Evolutionary conservation across 1,284 basidiomycete species (phyloP).

Genomic region (Ganoderma leucocontextum): DNA sequence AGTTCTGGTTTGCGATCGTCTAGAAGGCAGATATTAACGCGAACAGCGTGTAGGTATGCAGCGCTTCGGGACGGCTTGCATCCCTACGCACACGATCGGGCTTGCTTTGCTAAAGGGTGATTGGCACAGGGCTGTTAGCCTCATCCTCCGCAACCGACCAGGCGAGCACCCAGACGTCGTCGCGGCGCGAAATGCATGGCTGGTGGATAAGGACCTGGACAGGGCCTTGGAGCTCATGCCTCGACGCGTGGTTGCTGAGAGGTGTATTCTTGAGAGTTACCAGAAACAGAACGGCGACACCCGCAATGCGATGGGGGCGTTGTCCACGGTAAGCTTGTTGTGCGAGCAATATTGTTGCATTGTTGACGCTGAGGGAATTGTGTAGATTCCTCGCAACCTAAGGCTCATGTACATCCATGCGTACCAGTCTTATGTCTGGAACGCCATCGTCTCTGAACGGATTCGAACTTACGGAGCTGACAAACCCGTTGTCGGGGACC

Average conservation of each 20-base stretch:
- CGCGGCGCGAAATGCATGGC: conserved; percentile 83
- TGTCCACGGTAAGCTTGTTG: conserved; percentile 73
- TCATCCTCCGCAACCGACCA: conserved; percentile 83
- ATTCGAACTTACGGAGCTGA: conserved; percentile 82
- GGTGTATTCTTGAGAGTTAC: conserved; percentile 91
- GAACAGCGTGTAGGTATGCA: conserved; percentile 82
- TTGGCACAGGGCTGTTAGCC: conserved; percentile 88
- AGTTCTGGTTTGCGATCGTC: conserved; percentile 9
- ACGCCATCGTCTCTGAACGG: conserved; percentile 93
- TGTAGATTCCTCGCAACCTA: conserved; percentile 92
- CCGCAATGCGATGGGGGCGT: conserved; percentile 85
- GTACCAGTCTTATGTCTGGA: conserved; percentile 99
- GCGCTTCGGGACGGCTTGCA: conserved; percentile 95
- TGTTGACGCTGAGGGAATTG: not conserved
- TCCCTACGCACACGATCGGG: conserved; percentile 95
- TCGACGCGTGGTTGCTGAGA: conserved; percentile 89
- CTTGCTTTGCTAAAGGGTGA: conserved; percentile 88
- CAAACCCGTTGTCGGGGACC: conserved; percentile 85
- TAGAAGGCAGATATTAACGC: conserved; percentile 7
- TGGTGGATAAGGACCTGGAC: conserved; percentile 78
- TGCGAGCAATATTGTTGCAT: not conserved
- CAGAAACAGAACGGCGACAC: conserved; percentile 82
- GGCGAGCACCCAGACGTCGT: conserved; percentile 92
- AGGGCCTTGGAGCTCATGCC: conserved; percentile 87
- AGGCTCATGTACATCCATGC: conserved; percentile 98